These are phyloP conservation scores for Aspergillus hiratsukae DNA, from an alignment of 2,329 filamentous ascomycete species.

Conservation along the genomic window DNA sequence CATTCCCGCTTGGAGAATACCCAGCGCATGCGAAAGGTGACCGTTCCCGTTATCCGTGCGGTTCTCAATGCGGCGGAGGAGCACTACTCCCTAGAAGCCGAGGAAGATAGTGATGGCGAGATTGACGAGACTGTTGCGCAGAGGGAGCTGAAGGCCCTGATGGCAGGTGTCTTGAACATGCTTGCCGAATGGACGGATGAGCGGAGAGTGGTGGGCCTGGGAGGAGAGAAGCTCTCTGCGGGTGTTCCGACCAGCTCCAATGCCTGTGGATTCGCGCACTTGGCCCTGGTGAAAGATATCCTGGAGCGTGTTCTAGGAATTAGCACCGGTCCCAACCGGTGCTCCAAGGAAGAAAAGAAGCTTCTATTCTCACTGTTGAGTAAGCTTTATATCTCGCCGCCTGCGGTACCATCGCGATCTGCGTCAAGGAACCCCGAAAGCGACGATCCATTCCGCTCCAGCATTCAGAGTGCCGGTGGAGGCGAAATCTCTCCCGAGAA, in stretches of 20 bases:
- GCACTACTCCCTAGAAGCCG: constrained; percentile 66
- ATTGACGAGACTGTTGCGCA: constrained; percentile 74
- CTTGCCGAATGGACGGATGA: constrained; percentile 95
- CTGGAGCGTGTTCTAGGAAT: constrained; percentile 65
- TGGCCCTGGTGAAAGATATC: constrained; percentile 71
- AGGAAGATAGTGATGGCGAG: constrained; percentile 69
- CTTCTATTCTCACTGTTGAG: constrained; percentile 69
- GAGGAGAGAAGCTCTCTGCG: constrained; percentile 44
- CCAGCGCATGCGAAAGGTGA: constrained; percentile 69
- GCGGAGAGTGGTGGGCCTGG: constrained; percentile 65
- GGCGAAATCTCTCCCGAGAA: constrained; percentile 49
- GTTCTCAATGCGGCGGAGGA: constrained; percentile 57
- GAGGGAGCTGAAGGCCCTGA: constrained; percentile 49
- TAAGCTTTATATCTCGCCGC: constrained; percentile 74
- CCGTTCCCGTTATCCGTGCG: constrained; percentile 69
- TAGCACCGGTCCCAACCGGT: constrained; percentile 29
- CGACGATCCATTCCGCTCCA: constrained; percentile 57
- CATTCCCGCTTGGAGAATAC: constrained; percentile 81
- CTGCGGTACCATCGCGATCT: constrained; percentile 46
- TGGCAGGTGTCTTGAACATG: constrained; percentile 70
- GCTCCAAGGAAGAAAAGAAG: constrained; percentile 73
- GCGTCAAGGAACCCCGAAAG: constrained; percentile 48
- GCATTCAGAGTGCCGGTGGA: constrained; percentile 43
- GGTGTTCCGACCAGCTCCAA: constrained; percentile 50
- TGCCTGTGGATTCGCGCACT: constrained; percentile 71